A percentile compares a stretch with the other conserved stretches of the same genome.
Conservation (phyloP, 257 asterid genomes). For the Thymus quinquecostatus region DNA sequence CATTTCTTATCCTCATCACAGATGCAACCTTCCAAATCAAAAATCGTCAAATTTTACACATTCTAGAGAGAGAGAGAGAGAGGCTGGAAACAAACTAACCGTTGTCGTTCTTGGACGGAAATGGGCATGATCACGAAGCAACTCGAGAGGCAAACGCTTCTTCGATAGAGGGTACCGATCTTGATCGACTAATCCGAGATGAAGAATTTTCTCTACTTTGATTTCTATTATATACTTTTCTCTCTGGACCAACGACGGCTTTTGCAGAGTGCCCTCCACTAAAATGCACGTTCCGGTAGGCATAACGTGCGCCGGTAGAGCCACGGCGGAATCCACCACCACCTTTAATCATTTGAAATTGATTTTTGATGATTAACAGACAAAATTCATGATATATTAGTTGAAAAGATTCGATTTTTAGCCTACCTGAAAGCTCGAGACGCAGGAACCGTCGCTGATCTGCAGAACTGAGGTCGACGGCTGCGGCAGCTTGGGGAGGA, state of each 20-base stretch:
- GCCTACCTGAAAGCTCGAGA: conserved; percentile 59
- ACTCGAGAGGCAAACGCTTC: conserved; percentile 79
- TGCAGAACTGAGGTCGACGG: conserved; percentile 59
- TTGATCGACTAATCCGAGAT: conserved; percentile 67
- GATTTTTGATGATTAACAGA: neutral
- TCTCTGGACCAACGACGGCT: conserved; percentile 58
- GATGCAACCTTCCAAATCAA: conserved; percentile 70
- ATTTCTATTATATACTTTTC: conserved; percentile 65
- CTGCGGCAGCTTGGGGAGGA: conserved; percentile 55
- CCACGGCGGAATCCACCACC: conserved; percentile 69
- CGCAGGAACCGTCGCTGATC: conserved; percentile 80
- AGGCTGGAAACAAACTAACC: conserved; percentile 35
- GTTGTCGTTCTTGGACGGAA: conserved; percentile 87
- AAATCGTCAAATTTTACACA: neutral
- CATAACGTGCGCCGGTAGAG: conserved; percentile 67
- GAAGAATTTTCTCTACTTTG: conserved; percentile 62
- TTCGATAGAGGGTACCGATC: conserved; percentile 70
- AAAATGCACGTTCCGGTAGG: conserved; percentile 77
- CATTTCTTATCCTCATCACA: conserved; percentile 65
- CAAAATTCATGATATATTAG: neutral
- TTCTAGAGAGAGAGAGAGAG: neutral
- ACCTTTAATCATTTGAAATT: conserved; percentile 44
- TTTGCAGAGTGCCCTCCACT: conserved; percentile 74
- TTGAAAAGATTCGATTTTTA: neutral
- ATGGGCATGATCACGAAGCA: conserved; percentile 64